A percentile compares a stretch with the other conserved stretches of the same genome.
Conservation (phyloP, 768 basidiomycete species). For the Rhodotorula graminis region DNA sequence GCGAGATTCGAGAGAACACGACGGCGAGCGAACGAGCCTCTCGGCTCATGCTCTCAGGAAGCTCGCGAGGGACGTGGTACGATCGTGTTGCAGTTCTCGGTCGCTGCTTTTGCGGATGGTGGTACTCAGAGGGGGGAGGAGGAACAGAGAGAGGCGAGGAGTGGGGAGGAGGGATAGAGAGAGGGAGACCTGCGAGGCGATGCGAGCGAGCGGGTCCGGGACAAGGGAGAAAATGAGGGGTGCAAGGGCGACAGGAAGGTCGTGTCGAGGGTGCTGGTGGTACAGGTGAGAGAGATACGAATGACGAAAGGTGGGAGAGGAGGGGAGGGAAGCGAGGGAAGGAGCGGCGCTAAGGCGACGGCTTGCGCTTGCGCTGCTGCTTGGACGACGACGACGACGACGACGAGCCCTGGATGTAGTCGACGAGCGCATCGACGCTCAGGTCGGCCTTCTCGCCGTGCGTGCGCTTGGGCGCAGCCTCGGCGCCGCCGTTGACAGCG, state of each 20-base stretch:
- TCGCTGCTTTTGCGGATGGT: neutral
- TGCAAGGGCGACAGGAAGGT: neutral
- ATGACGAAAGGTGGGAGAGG: neutral
- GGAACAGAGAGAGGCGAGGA: neutral
- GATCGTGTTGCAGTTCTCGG: neutral
- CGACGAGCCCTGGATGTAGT: conserved; percentile 47
- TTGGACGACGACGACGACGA: neutral
- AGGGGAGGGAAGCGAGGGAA: neutral
- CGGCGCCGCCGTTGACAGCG: neutral
- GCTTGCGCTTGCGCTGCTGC: conserved; percentile 22
- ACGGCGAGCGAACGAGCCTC: too few relatives aligned
- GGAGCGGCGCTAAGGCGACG: neutral
- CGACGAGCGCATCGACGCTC: conserved; percentile 50
- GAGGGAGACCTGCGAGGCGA: neutral
- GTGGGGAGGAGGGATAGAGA: neutral
- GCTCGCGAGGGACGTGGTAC: neutral
- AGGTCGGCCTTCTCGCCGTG: conserved; percentile 44
- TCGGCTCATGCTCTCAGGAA: neutral
- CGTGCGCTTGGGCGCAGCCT: neutral
- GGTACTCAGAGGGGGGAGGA: neutral
- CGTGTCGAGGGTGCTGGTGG: neutral
- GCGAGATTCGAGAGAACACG: too few relatives aligned
- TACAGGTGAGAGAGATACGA: neutral
- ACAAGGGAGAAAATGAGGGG: neutral
- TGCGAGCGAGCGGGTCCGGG: neutral